Evolutionary conservation across 306 rosid genomes (phyloP).

Genomic region (Rubus idaeus): DNA sequence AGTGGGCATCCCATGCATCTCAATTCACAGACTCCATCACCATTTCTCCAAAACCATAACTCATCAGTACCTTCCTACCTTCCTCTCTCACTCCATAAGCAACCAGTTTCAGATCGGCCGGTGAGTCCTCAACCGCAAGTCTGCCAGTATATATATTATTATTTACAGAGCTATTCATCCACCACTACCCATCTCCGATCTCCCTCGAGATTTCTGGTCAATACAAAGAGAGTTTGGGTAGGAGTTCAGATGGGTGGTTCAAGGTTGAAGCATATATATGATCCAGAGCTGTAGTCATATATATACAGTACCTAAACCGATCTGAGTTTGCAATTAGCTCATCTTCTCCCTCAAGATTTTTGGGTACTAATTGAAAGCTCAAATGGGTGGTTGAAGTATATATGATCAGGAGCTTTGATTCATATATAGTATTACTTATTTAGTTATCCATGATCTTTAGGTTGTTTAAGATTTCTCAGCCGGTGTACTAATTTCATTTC

Average conservation of each 20-base stretch:
- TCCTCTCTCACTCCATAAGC: not conserved
- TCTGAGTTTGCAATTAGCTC: not conserved
- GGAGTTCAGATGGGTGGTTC: not conserved
- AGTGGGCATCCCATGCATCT: not conserved
- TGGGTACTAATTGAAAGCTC: not conserved
- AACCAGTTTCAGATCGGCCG: not conserved
- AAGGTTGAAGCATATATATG: not conserved
- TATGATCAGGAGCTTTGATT: not conserved
- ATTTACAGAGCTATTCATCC: not conserved
- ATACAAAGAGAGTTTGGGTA: not conserved
- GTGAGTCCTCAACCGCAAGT: not conserved
- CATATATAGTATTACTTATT: not conserved
- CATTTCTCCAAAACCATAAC: not conserved
- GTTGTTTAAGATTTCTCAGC: not conserved
- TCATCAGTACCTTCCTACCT: not conserved
- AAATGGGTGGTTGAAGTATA: not conserved
- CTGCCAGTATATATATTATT: not conserved
- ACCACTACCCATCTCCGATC: not conserved
- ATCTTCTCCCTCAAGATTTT: not conserved
- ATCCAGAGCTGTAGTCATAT: not conserved
- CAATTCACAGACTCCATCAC: not conserved
- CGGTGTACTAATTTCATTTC: slow-evolving; percentile 2
- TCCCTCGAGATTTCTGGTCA: not conserved
- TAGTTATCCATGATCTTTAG: not conserved
- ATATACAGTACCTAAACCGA: not conserved